These are phyloP conservation scores for Fusarium mangiferae DNA, from an alignment of 2,329 filamentous ascomycete genomes.

Conservation along the genomic window DNA sequence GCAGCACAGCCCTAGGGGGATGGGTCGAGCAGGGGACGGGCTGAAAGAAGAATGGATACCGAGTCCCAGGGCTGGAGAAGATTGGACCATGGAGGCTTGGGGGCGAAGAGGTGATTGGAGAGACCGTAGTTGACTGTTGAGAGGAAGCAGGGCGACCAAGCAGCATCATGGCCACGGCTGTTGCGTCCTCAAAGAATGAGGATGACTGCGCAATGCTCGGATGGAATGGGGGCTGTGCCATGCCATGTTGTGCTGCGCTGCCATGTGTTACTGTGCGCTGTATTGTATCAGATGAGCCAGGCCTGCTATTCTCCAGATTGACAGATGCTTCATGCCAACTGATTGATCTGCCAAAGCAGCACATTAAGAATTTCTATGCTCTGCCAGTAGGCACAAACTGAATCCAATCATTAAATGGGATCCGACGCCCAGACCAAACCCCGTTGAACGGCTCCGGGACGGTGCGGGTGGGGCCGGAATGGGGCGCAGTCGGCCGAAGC, in stretches of 20 bases:
- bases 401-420: not conserved
- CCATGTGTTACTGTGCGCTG: not conserved
- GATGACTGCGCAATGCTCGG: conserved; percentile 19
- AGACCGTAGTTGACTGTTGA: not conserved
- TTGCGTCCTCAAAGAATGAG: not conserved
- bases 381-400: not conserved
- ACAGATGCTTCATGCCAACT: not conserved
- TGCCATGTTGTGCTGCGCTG: not conserved
- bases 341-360: not conserved
- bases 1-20: conserved; percentile 40
- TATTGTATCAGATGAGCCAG: not conserved
- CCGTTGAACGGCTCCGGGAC: conserved; percentile 11
- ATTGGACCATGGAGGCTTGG: conserved; percentile 15
- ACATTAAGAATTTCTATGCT: not conserved
- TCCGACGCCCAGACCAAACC: conserved; percentile 8
- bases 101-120: conserved; percentile 29
- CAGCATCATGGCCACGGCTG: conserved; percentile 5
- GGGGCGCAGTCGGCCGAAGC: conserved; percentile 31
- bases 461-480: conserved; percentile 23
- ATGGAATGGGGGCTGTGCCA: conserved; percentile 24
- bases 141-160: not conserved
- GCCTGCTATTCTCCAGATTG: not conserved
- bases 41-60: conserved; percentile 10
- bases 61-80: conserved; percentile 18
- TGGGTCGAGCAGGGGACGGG: conserved; percentile 13